Evolutionary conservation across 2,329 filamentous ascomycete genomes (phyloP), one percentile per base, ranked within the genome.

Genomic region (Beauveria caledonica): DNA sequence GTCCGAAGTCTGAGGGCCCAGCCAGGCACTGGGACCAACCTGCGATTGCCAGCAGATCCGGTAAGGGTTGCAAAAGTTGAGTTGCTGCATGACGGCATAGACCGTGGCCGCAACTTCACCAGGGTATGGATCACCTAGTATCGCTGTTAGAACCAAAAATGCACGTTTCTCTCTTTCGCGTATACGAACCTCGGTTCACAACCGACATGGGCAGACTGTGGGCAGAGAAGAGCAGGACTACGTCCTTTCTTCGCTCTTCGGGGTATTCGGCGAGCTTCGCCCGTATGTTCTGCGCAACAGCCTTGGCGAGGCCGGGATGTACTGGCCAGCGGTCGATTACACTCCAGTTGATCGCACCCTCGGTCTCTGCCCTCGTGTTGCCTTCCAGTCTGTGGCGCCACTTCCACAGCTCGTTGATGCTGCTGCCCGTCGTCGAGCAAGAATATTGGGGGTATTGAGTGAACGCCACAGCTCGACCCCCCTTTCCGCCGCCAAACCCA

Each of bases 391-490:
- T 81, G 69, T 91, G 89, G 64, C 92, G 84, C 92, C 92, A 97
- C 76, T 95, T 97, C 94, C 94, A 99, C 40, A 99, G 77, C 76
- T 99, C 94, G 69, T 99, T 99, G 61, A 99, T 77, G 64, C 91
- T 96, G 73, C 91, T 96, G 23, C 94, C 94, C 0, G 94, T 99
- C 1, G 94, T 99, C 21, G 92, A 96, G 77, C 95, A 99, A 21
- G 91, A 96, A 75, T 99, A 99, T 73, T 99, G 94, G 2, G 94
- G 94, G 69, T 99, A 99, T 74, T 99, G 94, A 29, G 93, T 97
- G 71, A 99, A 99, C 1, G 94, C 94, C 5, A 99, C 92, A 1
- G 95, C 94, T 62, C 94, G 84, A 3, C 93, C 93, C n/a, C 92
- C 92, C 63, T 86, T 90, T 5, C 93, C 92, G 58, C 86, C 85